A percentile compares a stretch with the other conserved stretches of the same genome.
phyloP scores from a whole-genome alignment of 1,284 basidiomycete species.

The Ustilago curta region DNA sequence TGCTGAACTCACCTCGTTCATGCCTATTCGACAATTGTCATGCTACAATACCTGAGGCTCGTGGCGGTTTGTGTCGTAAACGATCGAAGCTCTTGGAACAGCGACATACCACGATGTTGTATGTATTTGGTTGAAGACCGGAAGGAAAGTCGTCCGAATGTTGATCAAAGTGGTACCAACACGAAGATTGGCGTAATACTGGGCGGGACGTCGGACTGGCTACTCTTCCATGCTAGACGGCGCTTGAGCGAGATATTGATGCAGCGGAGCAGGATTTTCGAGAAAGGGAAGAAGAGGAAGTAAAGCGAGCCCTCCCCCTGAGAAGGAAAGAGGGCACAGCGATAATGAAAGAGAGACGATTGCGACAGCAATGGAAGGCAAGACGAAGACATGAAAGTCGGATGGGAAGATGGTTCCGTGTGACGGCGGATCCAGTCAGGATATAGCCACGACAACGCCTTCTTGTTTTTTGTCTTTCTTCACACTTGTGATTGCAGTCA shows the following conservation, averaged over 20 bases:
- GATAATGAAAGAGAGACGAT: background rate
- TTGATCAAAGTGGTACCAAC: background rate
- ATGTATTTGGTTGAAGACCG: background rate
- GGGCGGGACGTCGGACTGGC: background rate
- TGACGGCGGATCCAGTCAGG: too few species aligned
- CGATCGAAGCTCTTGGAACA: background rate
- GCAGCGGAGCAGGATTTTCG: background rate
- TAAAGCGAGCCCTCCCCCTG: slow-evolving; percentile 4
- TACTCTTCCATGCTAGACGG: background rate
- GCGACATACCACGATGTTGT: background rate
- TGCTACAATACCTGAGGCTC: background rate
- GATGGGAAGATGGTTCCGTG: background rate
- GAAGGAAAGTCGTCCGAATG: background rate
- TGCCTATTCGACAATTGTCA: background rate
- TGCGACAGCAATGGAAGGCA: background rate
- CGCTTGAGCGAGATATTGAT: background rate
- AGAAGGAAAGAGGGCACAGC: slow-evolving; percentile 19
- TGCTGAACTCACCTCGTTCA: slow-evolving; percentile 3
- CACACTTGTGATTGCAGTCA: too few species aligned
- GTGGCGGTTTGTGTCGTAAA: background rate
- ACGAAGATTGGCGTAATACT: background rate
- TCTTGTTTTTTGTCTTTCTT: too few species aligned
- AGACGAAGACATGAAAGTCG: slow-evolving; percentile 13
- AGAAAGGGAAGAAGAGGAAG: background rate
- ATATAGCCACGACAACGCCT: too few species aligned